Evolutionary conservation across 2,329 filamentous ascomycete species (phyloP).

Genomic region (Ilyonectria robusta): DNA sequence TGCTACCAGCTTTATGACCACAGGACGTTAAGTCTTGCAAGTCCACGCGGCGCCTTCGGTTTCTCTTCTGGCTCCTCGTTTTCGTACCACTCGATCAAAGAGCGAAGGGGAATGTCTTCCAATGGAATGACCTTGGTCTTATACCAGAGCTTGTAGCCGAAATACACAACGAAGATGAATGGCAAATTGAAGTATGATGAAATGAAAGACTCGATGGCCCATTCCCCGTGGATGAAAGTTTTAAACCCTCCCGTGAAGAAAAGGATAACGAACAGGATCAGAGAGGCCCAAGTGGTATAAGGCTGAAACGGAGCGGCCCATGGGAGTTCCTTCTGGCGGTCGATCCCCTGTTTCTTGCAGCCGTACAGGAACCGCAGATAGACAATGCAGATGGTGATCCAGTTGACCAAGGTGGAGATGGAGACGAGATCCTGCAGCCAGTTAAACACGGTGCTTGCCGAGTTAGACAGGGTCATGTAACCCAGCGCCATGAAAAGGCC

Average conservation of each 20-base stretch:
- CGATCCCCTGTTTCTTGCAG: slow-evolving; percentile 1
- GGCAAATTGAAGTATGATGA: background rate
- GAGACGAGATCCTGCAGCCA: slow-evolving; percentile 14
- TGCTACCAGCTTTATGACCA: background rate
- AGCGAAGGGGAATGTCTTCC: background rate
- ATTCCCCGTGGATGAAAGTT: background rate
- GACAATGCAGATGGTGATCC: slow-evolving; percentile 9
- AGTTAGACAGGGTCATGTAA: slow-evolving; percentile 5
- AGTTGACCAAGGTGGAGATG: slow-evolving; percentile 4
- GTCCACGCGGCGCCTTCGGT: background rate
- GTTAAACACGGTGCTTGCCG: slow-evolving; percentile 3
- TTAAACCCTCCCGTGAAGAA: background rate
- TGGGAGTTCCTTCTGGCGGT: background rate
- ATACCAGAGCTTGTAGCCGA: slow-evolving; percentile 1
- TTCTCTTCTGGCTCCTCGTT: background rate
- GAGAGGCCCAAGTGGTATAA: slow-evolving; percentile 1
- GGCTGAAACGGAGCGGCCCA: slow-evolving; percentile 1
- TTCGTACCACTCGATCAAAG: slow-evolving; percentile 2
- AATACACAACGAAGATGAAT: background rate
- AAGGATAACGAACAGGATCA: background rate
- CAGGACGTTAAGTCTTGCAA: background rate
- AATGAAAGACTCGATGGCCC: slow-evolving; percentile 1
- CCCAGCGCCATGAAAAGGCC: slow-evolving; percentile 3
- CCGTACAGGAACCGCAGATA: slow-evolving; percentile 14
- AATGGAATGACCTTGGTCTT: slow-evolving; percentile 1